Conservation (phyloP, 441 rosid species). For the Pelargonium citronellum region DNA sequence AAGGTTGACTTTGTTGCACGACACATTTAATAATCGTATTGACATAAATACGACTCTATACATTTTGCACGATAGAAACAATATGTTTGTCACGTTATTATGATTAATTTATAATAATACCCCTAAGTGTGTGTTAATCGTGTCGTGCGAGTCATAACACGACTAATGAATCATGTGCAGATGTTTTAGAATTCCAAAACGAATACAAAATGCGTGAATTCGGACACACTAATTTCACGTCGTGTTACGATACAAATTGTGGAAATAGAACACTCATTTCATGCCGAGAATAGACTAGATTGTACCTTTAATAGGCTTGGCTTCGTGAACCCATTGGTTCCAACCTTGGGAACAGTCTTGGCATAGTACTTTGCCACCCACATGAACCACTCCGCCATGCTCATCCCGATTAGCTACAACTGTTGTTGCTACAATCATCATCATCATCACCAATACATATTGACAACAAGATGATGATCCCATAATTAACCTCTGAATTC, state of each 20-base stretch:
- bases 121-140: no score
- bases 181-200: no score
- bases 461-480: slow-evolving; percentile 12
- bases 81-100: no score
- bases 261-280: neutral
- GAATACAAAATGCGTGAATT: neutral
- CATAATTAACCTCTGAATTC: slow-evolving; percentile 5
- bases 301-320: slow-evolving; percentile 58
- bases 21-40: no score
- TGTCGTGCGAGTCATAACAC: no score
- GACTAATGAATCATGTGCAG: no score
- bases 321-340: slow-evolving; percentile 48
- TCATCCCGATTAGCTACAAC: slow-evolving; percentile 22
- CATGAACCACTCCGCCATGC: slow-evolving; percentile 38
- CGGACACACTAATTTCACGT: neutral
- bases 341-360: slow-evolving; percentile 69
- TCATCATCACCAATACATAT: slow-evolving; percentile 22
- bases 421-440: slow-evolving; percentile 27
- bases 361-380: slow-evolving; percentile 61
- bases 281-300: no score
- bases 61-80: no score
- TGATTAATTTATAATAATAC: no score
- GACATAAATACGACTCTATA: no score
- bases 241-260: neutral
- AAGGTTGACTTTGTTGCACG: no score